These are phyloP conservation scores for Gaeumannomyces tritici DNA, from an alignment of 2,329 filamentous ascomycete genomes.

Conservation along the genomic window DNA sequence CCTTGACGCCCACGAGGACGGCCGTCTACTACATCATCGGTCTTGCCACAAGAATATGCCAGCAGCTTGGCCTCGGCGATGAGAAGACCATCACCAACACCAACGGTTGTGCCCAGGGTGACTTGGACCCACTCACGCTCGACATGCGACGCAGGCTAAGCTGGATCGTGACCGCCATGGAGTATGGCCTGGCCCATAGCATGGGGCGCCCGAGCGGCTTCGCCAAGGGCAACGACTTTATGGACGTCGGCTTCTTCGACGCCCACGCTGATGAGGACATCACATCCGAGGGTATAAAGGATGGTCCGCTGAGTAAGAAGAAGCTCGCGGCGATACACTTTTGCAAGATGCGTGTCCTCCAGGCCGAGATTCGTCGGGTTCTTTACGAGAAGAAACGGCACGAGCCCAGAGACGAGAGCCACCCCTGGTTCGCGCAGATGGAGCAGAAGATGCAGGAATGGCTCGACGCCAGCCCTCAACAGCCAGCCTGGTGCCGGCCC, in stretches of 20 bases:
- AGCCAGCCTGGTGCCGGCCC: conserved; percentile 61
- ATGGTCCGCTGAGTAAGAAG: conserved; percentile 64
- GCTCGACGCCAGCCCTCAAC: conserved; percentile 66
- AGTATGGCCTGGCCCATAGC: conserved; percentile 77
- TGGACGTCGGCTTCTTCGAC: conserved; percentile 81
- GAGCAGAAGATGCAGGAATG: conserved; percentile 69
- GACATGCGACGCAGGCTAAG: conserved; percentile 84
- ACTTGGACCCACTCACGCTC: conserved; percentile 61
- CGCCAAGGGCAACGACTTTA: conserved; percentile 68
- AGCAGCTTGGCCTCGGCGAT: conserved; percentile 78
- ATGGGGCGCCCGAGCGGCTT: conserved; percentile 83
- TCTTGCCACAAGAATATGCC: conserved; percentile 76
- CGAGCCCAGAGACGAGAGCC: conserved; percentile 66
- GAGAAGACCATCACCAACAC: conserved; percentile 73
- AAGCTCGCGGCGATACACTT: conserved; percentile 90
- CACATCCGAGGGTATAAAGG: conserved; percentile 62
- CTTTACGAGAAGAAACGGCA: conserved; percentile 77
- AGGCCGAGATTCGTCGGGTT: conserved; percentile 77
- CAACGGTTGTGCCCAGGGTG: conserved; percentile 38
- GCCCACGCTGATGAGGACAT: conserved; percentile 77
- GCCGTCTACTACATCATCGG: conserved; percentile 92
- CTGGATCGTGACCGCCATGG: conserved; percentile 84
- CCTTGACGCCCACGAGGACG: conserved; percentile 83
- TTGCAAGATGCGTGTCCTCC: conserved; percentile 79
- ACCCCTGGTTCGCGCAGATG: conserved; percentile 83